These are phyloP conservation scores for Acanthamoeba lenticulata DNA, from an alignment of 208 protist species.

Conservation along the genomic window DNA sequence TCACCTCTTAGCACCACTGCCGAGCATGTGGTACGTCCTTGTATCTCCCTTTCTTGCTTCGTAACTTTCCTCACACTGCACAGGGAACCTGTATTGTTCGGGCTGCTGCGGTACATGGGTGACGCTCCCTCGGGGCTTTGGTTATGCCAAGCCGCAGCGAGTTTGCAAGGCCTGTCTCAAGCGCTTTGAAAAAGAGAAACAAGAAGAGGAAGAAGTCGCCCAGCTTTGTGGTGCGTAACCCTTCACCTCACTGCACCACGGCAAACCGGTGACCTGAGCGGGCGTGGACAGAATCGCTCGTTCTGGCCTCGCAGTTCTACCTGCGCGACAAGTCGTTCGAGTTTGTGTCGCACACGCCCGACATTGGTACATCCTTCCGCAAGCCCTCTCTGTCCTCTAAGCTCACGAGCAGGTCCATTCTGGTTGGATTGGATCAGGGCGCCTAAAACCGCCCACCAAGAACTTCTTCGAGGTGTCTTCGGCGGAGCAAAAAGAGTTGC, in stretches of 20 bases:
- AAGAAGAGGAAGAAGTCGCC: not conserved
- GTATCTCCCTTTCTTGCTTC: not conserved
- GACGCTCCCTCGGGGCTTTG: not conserved
- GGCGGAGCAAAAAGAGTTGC: not conserved
- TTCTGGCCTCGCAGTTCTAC: slow-evolving; percentile 24
- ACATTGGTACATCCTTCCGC: not conserved
- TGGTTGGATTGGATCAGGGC: too few relatives aligned
- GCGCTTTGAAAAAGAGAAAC: not conserved
- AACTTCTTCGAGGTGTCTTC: slow-evolving; percentile 21
- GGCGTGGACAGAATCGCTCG: not conserved
- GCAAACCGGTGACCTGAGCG: not conserved
- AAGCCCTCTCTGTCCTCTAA: not conserved
- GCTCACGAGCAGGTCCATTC: too few relatives aligned
- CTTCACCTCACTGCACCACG: not conserved
- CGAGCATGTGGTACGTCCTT: not conserved
- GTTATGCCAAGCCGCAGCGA: not conserved
- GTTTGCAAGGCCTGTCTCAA: slow-evolving; percentile 13
- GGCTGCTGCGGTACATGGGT: not conserved
- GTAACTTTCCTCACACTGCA: not conserved
- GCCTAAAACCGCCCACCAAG: slow-evolving; percentile 12
- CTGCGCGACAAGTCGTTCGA: slow-evolving; percentile 36
- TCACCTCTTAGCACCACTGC: slow-evolving; percentile 21
- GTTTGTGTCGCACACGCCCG: not conserved
- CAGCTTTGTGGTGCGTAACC: not conserved
- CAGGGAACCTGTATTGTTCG: slow-evolving; percentile 1